These are phyloP conservation scores for Coniella vitis DNA, from an alignment of 2,329 filamentous ascomycete species.

Conservation along the genomic window DNA sequence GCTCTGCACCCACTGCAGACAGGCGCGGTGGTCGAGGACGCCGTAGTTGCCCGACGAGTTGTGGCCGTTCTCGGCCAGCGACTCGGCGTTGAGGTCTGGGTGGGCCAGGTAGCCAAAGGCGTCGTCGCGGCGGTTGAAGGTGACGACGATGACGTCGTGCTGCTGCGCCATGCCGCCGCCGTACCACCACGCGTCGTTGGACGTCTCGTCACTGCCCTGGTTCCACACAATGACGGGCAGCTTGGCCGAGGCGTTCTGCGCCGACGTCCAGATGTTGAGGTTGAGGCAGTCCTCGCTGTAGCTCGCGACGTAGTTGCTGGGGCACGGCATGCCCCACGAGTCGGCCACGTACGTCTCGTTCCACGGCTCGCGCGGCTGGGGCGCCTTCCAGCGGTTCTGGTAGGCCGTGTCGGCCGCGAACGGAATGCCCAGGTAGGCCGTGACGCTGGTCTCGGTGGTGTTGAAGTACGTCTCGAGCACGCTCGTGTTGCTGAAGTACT, in stretches of 20 bases:
- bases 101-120: slow-evolving; percentile 14
- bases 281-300: slow-evolving; percentile 27
- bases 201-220: slow-evolving; percentile 11
- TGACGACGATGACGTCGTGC: slow-evolving; percentile 15
- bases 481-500: slow-evolving; percentile 5
- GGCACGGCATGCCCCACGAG: slow-evolving; percentile 13
- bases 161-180: slow-evolving; percentile 11
- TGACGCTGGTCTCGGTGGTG: slow-evolving; percentile 4
- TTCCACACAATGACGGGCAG: slow-evolving; percentile 25
- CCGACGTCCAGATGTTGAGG: slow-evolving; percentile 27
- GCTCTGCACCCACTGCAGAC: slow-evolving; percentile 13
- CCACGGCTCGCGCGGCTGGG: slow-evolving; percentile 12
- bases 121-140: slow-evolving; percentile 14
- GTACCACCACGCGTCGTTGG: slow-evolving; percentile 7
- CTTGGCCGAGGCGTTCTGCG: slow-evolving; percentile 20
- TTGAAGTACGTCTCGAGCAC: slow-evolving; percentile 7
- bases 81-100: slow-evolving; percentile 14
- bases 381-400: slow-evolving; percentile 10
- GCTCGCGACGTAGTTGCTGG: not conserved
- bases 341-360: slow-evolving; percentile 18
- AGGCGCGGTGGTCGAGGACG: slow-evolving; percentile 13
- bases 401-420: slow-evolving; percentile 9
- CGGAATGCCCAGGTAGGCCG: slow-evolving; percentile 6
- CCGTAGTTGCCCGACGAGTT: slow-evolving; percentile 14
- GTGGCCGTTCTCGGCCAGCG: slow-evolving; percentile 10